Evolutionary conservation across 768 basidiomycete genomes (phyloP), one percentile per base, ranked within the genome.

Genomic region (Pisolithus albus): DNA sequence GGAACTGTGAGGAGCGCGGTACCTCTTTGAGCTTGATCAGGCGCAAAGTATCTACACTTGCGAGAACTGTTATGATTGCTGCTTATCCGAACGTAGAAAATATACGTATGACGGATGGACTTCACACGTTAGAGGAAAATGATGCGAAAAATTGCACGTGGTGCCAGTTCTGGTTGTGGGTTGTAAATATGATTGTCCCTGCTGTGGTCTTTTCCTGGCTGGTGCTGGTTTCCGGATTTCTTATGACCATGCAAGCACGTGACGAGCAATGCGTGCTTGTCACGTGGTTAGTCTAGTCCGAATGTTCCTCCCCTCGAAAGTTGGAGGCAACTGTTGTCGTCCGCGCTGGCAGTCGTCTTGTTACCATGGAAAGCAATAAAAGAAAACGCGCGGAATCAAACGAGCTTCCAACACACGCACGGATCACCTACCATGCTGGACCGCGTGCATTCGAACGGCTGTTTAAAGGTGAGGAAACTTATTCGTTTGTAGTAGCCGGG

Each of bases 401-500:
- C 1, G 63, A 65, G 3, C 46, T 45, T 10, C 58, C 70, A 0
- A 56, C 65, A 11, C 18, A n/a, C 18, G 46, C 34, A 36, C 32
- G 58, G n/a, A 63, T 77, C 15, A 75, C 74, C 3, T 77, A 72
- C 54, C 66, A 68, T 40, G 57, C 70, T 0, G 63, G 52, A 24
- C 46, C 61, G 45, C 61, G 67, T 40, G 67, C 64, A 5, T 77
- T 77, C 54, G 69, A 72, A 26, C 64, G 75, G 51, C 57, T 77
- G 5, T 70, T 75, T 59, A 70, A 70, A 59, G 75, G 75, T 75
- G 26, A 58, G 46, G 23, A 49, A 7, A 10, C 21, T 47, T 45
- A 10, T 19, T 44, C 26, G 10, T 2, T 23, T 19, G 24, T 37
- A 8, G 18, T 32, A 36, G 8, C 19, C 16, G 23, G 24, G 34